Percentiles rank a stretch among this genome's conserved stretches.
Conservation (phyloP, 495 filamentous ascomycete species). For the Penicillium nucicola region DNA sequence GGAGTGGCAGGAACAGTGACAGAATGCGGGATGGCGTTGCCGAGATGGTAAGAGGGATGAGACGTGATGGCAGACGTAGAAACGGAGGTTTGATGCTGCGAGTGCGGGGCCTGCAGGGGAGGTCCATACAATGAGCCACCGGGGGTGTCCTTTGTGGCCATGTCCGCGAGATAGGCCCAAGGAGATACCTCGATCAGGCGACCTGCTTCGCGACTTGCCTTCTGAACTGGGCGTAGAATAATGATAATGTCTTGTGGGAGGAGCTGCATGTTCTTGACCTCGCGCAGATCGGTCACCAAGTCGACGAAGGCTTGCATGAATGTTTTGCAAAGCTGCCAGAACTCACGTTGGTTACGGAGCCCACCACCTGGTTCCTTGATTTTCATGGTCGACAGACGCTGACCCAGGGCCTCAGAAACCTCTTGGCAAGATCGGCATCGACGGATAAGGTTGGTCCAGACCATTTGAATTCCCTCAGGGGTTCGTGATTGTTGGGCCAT, state of each 20-base stretch:
- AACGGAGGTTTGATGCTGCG: conserved; percentile 32
- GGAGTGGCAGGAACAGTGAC: conserved; percentile 60
- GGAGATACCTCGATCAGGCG: conserved; percentile 72
- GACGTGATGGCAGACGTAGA: conserved; percentile 25
- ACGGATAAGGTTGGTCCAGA: conserved; percentile 66
- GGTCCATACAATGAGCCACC: conserved; percentile 36
- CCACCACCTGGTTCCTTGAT: conserved; percentile 71
- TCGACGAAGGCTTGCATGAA: conserved; percentile 77
- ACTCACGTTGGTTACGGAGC: conserved; percentile 69
- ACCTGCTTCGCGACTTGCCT: conserved; percentile 69
- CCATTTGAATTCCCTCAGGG: conserved; percentile 52
- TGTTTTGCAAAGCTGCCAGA: conserved; percentile 77
- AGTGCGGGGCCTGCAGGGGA: conserved; percentile 32
- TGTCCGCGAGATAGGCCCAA: conserved; percentile 59
- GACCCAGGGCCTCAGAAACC: conserved; percentile 65
- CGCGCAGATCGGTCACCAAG: conserved; percentile 67
- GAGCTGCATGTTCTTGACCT: conserved; percentile 59
- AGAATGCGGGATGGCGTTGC: conserved; percentile 35
- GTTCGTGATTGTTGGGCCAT: conserved; percentile 41
- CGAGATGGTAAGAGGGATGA: conserved; percentile 27
- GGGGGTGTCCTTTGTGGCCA: conserved; percentile 26
- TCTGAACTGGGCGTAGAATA: conserved; percentile 72
- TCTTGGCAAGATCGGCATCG: conserved; percentile 62
- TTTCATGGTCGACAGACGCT: conserved; percentile 72
- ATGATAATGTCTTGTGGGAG: conserved; percentile 65